These are phyloP conservation scores for Bathelium albidoporum DNA, from an alignment of 495 filamentous ascomycete genomes.

Conservation along the genomic window DNA sequence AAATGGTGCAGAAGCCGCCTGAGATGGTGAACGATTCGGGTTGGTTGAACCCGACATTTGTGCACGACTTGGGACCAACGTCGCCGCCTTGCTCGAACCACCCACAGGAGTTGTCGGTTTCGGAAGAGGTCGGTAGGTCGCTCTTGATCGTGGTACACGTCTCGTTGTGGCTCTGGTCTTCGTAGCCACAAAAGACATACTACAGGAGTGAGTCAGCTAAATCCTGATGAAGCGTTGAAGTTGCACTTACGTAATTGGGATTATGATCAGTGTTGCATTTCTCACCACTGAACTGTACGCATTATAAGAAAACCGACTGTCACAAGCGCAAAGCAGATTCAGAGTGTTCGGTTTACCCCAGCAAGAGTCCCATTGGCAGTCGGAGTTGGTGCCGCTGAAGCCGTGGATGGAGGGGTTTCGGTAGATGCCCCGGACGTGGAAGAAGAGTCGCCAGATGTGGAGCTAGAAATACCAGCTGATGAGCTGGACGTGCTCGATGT, in stretches of 20 bases:
- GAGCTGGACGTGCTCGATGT: not conserved
- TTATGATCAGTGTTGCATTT: not conserved
- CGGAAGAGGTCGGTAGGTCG: not conserved
- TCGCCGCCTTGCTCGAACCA: not conserved
- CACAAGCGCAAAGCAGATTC: not conserved
- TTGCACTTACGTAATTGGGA: not conserved
- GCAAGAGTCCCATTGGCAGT: not conserved
- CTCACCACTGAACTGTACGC: not conserved
- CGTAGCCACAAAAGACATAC: not conserved
- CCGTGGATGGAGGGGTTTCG: not conserved
- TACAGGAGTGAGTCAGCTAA: not conserved
- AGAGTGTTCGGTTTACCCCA: not conserved
- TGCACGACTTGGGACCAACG: not conserved
- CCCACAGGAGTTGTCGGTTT: not conserved
- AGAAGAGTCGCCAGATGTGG: not conserved
- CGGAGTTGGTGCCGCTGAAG: not conserved
- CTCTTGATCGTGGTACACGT: not conserved
- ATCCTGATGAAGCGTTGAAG: not conserved
- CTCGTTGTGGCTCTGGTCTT: not conserved
- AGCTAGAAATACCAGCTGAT: not conserved
- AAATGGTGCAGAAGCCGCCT: conserved; percentile 1
- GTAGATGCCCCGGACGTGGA: not conserved
- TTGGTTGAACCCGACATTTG: not conserved
- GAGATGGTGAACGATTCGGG: not conserved
- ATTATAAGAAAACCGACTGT: not conserved